A percentile compares a stretch with the other conserved stretches of the same genome.
These are phyloP conservation scores for Solanum chmielewskii DNA, from an alignment of 257 asterid genomes.

Conservation along the genomic window DNA sequence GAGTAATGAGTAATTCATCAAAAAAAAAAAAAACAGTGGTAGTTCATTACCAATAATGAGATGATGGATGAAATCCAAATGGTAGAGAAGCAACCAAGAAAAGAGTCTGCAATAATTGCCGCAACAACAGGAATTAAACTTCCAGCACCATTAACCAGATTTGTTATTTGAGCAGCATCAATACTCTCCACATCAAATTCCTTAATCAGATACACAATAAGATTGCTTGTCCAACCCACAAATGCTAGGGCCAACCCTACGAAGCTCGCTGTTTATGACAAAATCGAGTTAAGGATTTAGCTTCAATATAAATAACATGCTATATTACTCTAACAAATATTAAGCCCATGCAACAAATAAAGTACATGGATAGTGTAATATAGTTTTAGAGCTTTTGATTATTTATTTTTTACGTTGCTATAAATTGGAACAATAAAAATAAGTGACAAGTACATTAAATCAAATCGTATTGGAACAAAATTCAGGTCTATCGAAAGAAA, in stretches of 20 bases:
- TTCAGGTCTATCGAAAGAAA: neutral
- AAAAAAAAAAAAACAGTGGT: neutral
- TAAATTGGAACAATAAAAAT: neutral
- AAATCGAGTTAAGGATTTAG: neutral
- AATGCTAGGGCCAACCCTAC: conserved; percentile 20
- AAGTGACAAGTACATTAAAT: neutral
- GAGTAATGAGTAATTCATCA: no score
- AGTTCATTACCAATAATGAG: conserved; percentile 23
- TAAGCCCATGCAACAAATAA: neutral
- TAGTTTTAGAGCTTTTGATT: neutral
- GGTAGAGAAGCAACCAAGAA: conserved; percentile 34
- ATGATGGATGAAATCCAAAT: conserved; percentile 35
- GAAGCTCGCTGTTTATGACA: conserved; percentile 15
- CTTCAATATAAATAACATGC: neutral
- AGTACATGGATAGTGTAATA: no score
- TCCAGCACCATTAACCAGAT: conserved; percentile 15
- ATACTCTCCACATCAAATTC: conserved; percentile 26
- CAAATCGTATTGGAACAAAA: neutral
- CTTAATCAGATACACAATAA: conserved; percentile 29
- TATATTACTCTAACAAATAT: neutral
- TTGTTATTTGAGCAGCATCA: conserved; percentile 25
- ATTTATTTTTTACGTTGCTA: neutral
- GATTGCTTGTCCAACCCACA: conserved; percentile 29
- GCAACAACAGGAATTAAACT: conserved; percentile 26
- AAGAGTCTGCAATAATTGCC: conserved; percentile 41